Base-by-base conservation (phyloP, 371 early-diverging fungal species). In the Umbelopsis sp. region DNA sequence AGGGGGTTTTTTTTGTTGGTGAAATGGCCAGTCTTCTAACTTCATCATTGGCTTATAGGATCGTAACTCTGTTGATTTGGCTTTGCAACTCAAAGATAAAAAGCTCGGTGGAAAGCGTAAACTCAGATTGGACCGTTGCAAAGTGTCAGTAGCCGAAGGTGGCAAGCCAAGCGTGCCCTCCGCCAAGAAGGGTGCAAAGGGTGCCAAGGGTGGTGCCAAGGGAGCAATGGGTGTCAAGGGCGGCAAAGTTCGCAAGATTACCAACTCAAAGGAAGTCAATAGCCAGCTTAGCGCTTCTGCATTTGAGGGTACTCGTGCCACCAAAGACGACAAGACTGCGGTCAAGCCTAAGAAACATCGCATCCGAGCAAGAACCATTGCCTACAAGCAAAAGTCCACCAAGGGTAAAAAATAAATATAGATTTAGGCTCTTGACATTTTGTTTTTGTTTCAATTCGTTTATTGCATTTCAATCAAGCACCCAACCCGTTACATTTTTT, bases 1-100 rank as follows among this genome's bases (percentile, higher is more conserved):
- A n/a, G 22, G 22, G 22, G 22, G 22, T 22, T 22, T 29, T 29
- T 29, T 29, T 29, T 29, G 29, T 29, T 29, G 4, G 4, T 3
- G 1, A 29, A 4, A 29, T 29, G 29, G 29, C 29, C 29, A 29
- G 4, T 29, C 4, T 29, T 29, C 29, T 29, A 4, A 29, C 29
- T 29, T 29, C 4, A 29, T 29, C 1, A 29, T 29, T 45, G 11
- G 44, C 12, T 37, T 63, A 65, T 69, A 85, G 71, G 89, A 90
- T 51, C 85, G 86, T 38, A 85, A 88, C 11, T 70, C 89, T 11
- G 94, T 96, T 12, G 81, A 83, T 16, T 77, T 95, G 65, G 97
- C 97, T 3, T 74, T 96, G 62, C 89, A 90, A 70, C 79, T 95
- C 52, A 82, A 93, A 65, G 94, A 89, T 11, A 89, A 91, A 44